Base-by-base conservation (phyloP, 805 yeast genomes). In the Sugiyamaella americana region DNA sequence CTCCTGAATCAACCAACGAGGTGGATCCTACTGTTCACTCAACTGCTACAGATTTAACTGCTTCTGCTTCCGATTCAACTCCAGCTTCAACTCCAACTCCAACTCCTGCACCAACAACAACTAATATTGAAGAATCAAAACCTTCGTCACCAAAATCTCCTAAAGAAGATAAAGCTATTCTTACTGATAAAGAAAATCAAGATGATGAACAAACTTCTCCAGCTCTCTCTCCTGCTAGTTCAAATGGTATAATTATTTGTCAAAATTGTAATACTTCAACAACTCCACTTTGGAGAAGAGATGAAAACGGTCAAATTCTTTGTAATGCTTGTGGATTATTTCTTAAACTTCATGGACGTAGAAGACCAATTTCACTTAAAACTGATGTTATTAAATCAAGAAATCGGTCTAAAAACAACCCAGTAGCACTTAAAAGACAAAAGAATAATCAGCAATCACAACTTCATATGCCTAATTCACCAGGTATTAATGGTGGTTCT, bases 241-340 rank as follows among this genome's bases (percentile, higher is more conserved):
- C 41, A 13, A 38, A 23, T 16, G 5, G n/a, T 5, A 24, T 44
- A n/a, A 53, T 54, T 3, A 35, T 46, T 5, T 89, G 97, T 63
- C 85, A 84, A 57, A 89, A 89, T 65, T 89, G 98, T 67, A 77
- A 83, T 58, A 89, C 98, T 1, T 86, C 87, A 48, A 89, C 94
- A 1, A 89, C 98, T 1, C 97, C 98, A 0, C 70, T 89, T 19
- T 89, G 97, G 97, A 75, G 97, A 63, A 74, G 97, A 55, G 96
- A 89, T 65, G 96, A 88, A 59, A 78, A 85, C 16, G 95, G 95
- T 16, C 83, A 82, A 58, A 95, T 89, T 32, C 73, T 89, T 42
- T 89, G 98, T 64, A 89, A 89, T 68, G 98, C 98, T 5, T 87
- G 96, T 70, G 96, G 96, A 0, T 70, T 87, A 42, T 87, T 87